Conservation (phyloP, 805 yeast species). For the Saccharomycopsis synnaedendra region DNA sequence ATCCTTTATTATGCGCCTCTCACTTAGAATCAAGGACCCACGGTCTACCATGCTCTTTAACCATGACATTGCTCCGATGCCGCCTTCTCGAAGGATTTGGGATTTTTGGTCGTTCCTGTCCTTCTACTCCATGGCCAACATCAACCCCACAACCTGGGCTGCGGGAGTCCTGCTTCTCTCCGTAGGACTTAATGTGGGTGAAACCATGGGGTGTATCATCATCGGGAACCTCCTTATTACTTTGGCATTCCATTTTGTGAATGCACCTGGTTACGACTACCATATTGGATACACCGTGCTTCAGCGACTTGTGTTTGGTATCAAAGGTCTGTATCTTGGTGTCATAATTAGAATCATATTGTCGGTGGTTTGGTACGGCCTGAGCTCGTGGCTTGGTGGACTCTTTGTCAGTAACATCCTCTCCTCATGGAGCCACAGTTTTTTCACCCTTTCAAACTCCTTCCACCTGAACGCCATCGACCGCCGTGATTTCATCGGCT, state of each 20-base stretch:
- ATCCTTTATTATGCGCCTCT: too few species aligned
- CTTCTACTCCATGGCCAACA: conserved; percentile 27
- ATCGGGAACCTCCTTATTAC: conserved; percentile 37
- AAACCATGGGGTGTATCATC: conserved; percentile 32
- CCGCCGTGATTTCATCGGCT: conserved; percentile 28
- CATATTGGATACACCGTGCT: conserved; percentile 28
- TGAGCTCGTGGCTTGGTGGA: conserved; percentile 36
- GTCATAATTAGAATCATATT: conserved; percentile 31
- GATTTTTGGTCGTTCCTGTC: conserved; percentile 24
- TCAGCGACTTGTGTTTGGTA: conserved; percentile 37
- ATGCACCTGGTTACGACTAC: conserved; percentile 20
- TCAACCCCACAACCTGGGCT: conserved; percentile 28
- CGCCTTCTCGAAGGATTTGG: conserved; percentile 28
- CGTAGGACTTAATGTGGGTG: conserved; percentile 25
- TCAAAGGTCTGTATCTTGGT: conserved; percentile 32
- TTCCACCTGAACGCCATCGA: conserved; percentile 21
- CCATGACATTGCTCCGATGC: conserved; percentile 30
- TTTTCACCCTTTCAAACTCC: conserved; percentile 20
- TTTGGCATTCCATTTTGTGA: conserved; percentile 15
- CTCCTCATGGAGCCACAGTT: conserved; percentile 30
- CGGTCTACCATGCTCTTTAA: conserved; percentile 18
- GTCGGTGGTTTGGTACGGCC: conserved; percentile 37
- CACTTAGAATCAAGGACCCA: neutral
- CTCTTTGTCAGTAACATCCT: conserved; percentile 27
- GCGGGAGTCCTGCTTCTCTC: conserved; percentile 23